Evolutionary conservation across 139 green algal genomes (phyloP).

Genomic region (Chlorella sp.): DNA sequence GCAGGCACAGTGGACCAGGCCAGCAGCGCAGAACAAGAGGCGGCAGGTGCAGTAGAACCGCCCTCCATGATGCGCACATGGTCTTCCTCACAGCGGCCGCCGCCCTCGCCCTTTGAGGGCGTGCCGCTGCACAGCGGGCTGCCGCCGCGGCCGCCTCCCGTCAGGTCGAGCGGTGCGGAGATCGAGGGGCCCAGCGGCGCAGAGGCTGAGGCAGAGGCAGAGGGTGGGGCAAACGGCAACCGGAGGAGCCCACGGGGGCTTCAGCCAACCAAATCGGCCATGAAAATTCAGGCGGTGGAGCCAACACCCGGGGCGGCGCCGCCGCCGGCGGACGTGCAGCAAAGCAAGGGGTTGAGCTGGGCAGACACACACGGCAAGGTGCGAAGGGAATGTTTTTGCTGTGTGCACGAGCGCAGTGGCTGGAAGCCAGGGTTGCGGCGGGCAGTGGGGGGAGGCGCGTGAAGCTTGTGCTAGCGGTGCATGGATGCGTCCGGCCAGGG

Average conservation of each 20-base stretch:
- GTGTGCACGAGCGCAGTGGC: not conserved
- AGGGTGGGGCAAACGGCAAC: not conserved
- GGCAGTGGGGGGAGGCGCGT: not conserved
- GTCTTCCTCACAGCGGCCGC: not conserved
- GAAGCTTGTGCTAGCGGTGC: too few species aligned
- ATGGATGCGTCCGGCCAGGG: too few species aligned
- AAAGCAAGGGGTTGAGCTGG: slow-evolving; percentile 12
- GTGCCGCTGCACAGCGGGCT: not conserved
- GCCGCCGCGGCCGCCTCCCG: not conserved
- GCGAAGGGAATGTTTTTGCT: not conserved
- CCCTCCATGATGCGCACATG: not conserved
- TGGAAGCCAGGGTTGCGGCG: not conserved
- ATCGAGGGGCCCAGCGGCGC: not conserved
- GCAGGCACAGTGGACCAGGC: not conserved
- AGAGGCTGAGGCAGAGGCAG: not conserved
- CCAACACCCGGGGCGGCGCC: not conserved
- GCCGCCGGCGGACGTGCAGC: not conserved
- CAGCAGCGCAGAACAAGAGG: not conserved
- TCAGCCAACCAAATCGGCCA: not conserved
- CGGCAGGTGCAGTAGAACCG: not conserved
- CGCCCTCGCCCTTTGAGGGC: slow-evolving; percentile 20
- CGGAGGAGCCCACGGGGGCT: not conserved
- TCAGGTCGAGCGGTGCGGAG: not conserved
- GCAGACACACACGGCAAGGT: slow-evolving; percentile 28
- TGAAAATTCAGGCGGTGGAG: not conserved